Percentiles rank a stretch among this genome's conserved stretches.
Evolutionary conservation across 805 yeast species (phyloP).

Genomic region (Huiozyma sinensis): DNA sequence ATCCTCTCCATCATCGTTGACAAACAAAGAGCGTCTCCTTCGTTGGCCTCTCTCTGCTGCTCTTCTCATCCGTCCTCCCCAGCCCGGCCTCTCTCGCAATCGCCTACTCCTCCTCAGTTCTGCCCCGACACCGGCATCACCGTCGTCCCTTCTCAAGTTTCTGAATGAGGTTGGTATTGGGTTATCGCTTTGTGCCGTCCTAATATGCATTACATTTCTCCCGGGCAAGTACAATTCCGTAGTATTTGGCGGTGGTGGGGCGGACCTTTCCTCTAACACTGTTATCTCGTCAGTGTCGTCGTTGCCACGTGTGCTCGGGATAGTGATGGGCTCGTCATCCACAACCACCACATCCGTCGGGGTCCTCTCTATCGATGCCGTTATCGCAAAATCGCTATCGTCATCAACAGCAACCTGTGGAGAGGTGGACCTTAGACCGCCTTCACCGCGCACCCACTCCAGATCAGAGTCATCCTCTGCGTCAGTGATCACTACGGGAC

Average conservation of each 20-base stretch:
- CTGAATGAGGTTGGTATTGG: constrained; percentile 23
- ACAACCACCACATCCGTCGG: constrained; percentile 7
- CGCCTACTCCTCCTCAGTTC: no score
- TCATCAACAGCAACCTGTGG: neutral
- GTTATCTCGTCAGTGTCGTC: constrained; percentile 22
- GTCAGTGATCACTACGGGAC: neutral
- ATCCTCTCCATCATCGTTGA: no score
- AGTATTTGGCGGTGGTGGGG: constrained; percentile 8
- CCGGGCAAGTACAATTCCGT: constrained; percentile 21
- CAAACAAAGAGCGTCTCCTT: no score
- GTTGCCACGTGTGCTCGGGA: neutral
- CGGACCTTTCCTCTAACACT: constrained; percentile 23
- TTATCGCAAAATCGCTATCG: constrained; percentile 16
- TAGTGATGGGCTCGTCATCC: constrained; percentile 18
- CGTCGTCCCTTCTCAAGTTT: neutral
- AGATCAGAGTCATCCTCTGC: neutral
- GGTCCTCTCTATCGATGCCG: constrained; percentile 9
- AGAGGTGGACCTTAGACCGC: constrained; percentile 15
- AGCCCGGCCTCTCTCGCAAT: no score
- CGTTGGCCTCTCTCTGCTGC: no score
- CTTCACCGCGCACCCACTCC: constrained; percentile 12
- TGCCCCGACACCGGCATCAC: no score
- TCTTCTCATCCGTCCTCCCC: no score
- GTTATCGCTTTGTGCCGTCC: constrained; percentile 14
- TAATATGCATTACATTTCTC: constrained; percentile 15